These are phyloP conservation scores for Paecilomyces formosus DNA, from an alignment of 2,329 filamentous ascomycete species.

Conservation along the genomic window DNA sequence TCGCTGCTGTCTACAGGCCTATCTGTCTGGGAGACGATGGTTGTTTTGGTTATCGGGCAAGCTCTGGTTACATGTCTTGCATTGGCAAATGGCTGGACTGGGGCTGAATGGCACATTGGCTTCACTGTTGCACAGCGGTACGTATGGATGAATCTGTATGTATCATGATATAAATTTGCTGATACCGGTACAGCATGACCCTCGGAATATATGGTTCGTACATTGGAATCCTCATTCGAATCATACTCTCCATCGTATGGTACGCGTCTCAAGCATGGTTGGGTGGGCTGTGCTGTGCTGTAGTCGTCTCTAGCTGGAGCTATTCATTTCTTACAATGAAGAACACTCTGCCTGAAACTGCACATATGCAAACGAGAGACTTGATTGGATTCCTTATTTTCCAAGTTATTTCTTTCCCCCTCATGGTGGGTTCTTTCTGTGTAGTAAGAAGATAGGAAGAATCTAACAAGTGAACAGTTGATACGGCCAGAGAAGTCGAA, in stretches of 20 bases:
- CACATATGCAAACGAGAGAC: neutral
- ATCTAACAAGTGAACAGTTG: neutral
- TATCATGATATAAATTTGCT: neutral
- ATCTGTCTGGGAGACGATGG: neutral
- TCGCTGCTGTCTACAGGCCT: neutral
- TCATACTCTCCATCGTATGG: constrained; percentile 4
- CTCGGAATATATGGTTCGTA: neutral
- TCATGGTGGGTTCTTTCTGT: neutral
- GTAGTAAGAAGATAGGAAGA: neutral
- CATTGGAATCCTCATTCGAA: neutral
- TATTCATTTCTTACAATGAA: neutral
- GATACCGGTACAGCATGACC: neutral
- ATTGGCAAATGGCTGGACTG: neutral
- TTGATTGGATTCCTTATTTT: neutral
- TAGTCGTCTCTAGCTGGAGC: neutral
- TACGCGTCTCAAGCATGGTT: neutral
- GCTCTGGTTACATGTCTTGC: neutral
- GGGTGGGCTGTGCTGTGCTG: neutral
- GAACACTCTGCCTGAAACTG: neutral
- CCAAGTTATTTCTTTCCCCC: neutral
- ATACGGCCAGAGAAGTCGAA: constrained; percentile 6
- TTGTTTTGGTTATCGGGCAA: neutral
- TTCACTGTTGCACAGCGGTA: neutral
- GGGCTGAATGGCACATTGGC: neutral
- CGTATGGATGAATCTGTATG: neutral